A percentile compares a stretch with the other conserved stretches of the same genome.
Conservation (phyloP, 768 basidiomycete genomes). For the Hemileccinum rubropunctum region DNA sequence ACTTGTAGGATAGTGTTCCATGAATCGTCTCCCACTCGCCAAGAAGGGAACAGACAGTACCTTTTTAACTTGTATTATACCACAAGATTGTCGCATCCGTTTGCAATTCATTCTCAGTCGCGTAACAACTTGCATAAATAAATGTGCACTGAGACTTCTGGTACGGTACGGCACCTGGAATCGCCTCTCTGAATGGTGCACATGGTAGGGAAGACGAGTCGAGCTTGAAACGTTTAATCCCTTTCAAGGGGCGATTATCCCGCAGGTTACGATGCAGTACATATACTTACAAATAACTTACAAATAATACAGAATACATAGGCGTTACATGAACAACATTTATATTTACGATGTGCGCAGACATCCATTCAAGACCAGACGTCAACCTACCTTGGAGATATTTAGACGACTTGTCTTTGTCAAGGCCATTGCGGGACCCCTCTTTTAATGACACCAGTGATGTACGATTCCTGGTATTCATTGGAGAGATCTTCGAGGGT, state of each 20-base stretch:
- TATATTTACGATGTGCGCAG: not conserved
- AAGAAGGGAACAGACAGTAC: too few relatives aligned
- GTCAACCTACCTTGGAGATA: not conserved
- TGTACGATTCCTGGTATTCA: conserved; percentile 64
- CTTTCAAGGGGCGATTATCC: too few relatives aligned
- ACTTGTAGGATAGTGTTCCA: conserved; percentile 34
- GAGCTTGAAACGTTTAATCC: too few relatives aligned
- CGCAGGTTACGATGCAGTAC: too few relatives aligned
- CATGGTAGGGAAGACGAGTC: too few relatives aligned
- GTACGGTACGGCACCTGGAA: too few relatives aligned
- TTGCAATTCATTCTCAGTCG: not conserved
- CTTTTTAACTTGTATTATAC: conserved; percentile 6
- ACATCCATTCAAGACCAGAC: not conserved
- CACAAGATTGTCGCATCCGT: conserved; percentile 6
- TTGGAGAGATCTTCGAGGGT: conserved; percentile 71
- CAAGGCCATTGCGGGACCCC: conserved; percentile 10
- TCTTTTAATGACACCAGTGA: conserved; percentile 26
- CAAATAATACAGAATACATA: not conserved
- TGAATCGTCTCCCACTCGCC: not conserved
- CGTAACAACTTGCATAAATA: not conserved
- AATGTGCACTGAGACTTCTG: not conserved
- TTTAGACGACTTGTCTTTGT: not conserved
- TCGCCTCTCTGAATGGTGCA: too few relatives aligned
- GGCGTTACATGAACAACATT: not conserved
- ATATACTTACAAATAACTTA: too few relatives aligned